Evolutionary conservation across 345 rosid species (phyloP).

Genomic region (Boechera divaricarpa): DNA sequence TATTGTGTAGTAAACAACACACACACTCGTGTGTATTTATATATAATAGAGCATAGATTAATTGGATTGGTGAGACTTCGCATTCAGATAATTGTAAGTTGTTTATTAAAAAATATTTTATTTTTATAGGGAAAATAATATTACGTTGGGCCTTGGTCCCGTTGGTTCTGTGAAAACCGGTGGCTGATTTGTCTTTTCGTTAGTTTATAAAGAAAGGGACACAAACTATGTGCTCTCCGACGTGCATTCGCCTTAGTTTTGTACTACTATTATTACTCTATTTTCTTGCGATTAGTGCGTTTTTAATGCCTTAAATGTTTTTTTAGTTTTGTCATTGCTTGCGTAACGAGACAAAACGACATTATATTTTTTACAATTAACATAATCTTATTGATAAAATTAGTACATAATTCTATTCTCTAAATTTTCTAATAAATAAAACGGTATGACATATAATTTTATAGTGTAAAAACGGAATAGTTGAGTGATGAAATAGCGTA

Average conservation of each 20-base stretch:
- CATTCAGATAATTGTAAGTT: constrained; percentile 26
- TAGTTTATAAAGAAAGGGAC: not conserved
- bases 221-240: constrained; percentile 41
- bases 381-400: not conserved
- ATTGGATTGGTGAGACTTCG: constrained; percentile 34
- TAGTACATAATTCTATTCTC: not conserved
- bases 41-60: constrained; percentile 3
- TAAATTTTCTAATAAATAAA: not conserved
- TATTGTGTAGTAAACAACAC: constrained; percentile 9
- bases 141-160: constrained; percentile 36
- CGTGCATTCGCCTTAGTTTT: constrained; percentile 27
- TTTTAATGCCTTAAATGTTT: not conserved
- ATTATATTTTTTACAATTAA: not conserved
- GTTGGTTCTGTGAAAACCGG: constrained; percentile 41
- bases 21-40: constrained; percentile 20
- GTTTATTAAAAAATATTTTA: not conserved
- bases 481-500: not conserved
- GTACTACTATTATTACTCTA: not conserved
- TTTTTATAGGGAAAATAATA: not conserved
- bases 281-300: constrained; percentile 1
- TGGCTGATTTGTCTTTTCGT: constrained; percentile 43
- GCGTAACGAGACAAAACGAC: constrained; percentile 1
- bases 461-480: not conserved
- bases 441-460: not conserved
- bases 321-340: not conserved